Evolutionary conservation across 805 yeast species (phyloP).

Genomic region (Schizosaccharomyces lindneri): DNA sequence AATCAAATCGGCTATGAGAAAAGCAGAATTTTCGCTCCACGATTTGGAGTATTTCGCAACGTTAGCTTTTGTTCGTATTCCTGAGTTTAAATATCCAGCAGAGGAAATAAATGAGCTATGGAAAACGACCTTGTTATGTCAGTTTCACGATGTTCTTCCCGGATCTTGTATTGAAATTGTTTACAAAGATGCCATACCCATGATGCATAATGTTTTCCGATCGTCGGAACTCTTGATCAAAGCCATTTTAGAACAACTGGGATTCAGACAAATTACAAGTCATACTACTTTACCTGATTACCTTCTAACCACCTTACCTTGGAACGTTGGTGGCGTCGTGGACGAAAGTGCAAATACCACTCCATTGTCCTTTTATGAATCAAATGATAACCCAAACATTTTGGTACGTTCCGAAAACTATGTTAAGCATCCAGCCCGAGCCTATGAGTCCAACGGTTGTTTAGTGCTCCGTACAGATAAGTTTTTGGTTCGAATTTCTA

Average conservation of each 20-base stretch:
- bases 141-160: constrained; percentile 94
- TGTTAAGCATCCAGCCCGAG: not conserved
- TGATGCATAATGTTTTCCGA: constrained; percentile 14
- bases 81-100: constrained; percentile 45
- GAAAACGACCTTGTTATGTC: constrained; percentile 76
- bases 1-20: constrained; percentile 57
- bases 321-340: constrained; percentile 5
- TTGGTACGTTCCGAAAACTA: not conserved
- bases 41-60: constrained; percentile 61
- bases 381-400: not conserved
- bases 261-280: not conserved
- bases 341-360: not conserved
- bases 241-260: not conserved
- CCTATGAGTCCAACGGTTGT: not conserved
- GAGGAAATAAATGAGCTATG: constrained; percentile 44
- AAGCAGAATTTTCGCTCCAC: constrained; percentile 48
- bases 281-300: not conserved
- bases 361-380: not conserved
- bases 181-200: constrained; percentile 69
- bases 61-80: constrained; percentile 8
- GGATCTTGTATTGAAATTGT: constrained; percentile 91
- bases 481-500: not conserved
- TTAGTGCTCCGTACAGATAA: not conserved
- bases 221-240: constrained; percentile 17
- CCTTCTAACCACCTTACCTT: constrained; percentile 8